Evolutionary conservation across 371 early-diverging fungal genomes (phyloP).

Genomic region (Lichtheimia ornata): DNA sequence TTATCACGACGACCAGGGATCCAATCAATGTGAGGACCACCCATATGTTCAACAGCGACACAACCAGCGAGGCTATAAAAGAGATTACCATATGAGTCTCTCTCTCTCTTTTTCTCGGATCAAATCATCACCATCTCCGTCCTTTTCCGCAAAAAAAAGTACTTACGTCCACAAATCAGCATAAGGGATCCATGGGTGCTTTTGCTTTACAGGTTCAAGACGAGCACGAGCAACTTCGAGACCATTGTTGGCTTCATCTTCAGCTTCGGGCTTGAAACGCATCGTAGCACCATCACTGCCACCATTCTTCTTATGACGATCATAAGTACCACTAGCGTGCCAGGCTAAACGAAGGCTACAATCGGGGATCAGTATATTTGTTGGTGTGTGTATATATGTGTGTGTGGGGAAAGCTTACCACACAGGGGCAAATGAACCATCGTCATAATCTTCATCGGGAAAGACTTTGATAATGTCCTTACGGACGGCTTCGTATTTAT

Average conservation of each 20-base stretch:
- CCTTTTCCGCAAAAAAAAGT: slow-evolving; percentile 14
- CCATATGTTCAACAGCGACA: slow-evolving; percentile 81
- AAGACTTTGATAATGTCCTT: slow-evolving; percentile 63
- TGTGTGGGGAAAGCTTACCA: slow-evolving; percentile 37
- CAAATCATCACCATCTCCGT: background rate
- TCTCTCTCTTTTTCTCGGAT: background rate
- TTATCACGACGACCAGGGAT: slow-evolving; percentile 78
- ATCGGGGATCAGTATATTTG: too few relatives aligned
- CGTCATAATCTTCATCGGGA: slow-evolving; percentile 74
- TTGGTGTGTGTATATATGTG: too few relatives aligned
- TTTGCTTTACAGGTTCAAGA: slow-evolving; percentile 77
- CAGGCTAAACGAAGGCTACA: slow-evolving; percentile 76
- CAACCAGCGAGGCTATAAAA: slow-evolving; percentile 75
- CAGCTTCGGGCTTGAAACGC: slow-evolving; percentile 66
- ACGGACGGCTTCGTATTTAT: slow-evolving; percentile 52
- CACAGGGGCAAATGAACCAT: slow-evolving; percentile 83
- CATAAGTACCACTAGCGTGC: slow-evolving; percentile 87
- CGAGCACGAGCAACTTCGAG: slow-evolving; percentile 70
- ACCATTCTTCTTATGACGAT: slow-evolving; percentile 67
- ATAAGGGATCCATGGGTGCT: slow-evolving; percentile 72
- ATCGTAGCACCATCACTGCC: slow-evolving; percentile 87
- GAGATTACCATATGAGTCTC: slow-evolving; percentile 21
- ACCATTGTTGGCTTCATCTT: slow-evolving; percentile 81
- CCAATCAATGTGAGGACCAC: slow-evolving; percentile 82
- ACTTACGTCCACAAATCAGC: slow-evolving; percentile 85